Percentiles rank a stretch among this genome's conserved stretches.
phyloP scores from a whole-genome alignment of 345 rosid species.

The Cardiospermum halicacabum region DNA sequence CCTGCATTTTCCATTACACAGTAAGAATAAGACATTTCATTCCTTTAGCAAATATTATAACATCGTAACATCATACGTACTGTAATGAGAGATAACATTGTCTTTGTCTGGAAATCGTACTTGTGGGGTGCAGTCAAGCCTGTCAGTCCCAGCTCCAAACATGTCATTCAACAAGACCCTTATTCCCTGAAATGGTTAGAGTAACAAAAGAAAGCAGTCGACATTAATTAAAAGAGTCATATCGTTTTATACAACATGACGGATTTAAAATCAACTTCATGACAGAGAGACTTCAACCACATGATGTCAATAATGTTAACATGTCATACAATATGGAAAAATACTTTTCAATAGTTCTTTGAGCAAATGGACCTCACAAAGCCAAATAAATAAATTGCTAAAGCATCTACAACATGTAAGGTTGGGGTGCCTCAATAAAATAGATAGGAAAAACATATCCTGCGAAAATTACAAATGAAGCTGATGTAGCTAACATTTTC shows the following conservation, averaged over 20 bases:
- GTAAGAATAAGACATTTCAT: not conserved
- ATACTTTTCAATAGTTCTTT: not conserved
- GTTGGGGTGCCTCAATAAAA: slow-evolving; percentile 80
- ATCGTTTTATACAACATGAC: not conserved
- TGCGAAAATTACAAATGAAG: slow-evolving; percentile 17
- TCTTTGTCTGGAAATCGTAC: not conserved
- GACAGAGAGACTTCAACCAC: no score
- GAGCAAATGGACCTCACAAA: slow-evolving; percentile 49
- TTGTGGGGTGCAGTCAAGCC: slow-evolving; percentile 44
- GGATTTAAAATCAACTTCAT: no score
- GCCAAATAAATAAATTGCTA: slow-evolving; percentile 60
- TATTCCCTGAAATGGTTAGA: slow-evolving; percentile 43
- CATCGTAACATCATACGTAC: not conserved
- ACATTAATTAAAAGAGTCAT: slow-evolving; percentile 1
- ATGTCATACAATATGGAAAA: not conserved
- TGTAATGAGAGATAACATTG: not conserved
- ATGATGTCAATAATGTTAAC: not conserved
- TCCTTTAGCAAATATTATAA: not conserved
- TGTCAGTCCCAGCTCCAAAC: slow-evolving; percentile 46
- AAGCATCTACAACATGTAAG: slow-evolving; percentile 45
- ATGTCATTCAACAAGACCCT: slow-evolving; percentile 51
- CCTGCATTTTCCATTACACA: slow-evolving; percentile 64
- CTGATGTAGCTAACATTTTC: not conserved
- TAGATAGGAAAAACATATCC: slow-evolving; percentile 67
- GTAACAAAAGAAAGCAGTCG: not conserved